These are phyloP conservation scores for Wickerhamomyces ciferrii DNA, from an alignment of 805 yeast genomes.

Conservation along the genomic window DNA sequence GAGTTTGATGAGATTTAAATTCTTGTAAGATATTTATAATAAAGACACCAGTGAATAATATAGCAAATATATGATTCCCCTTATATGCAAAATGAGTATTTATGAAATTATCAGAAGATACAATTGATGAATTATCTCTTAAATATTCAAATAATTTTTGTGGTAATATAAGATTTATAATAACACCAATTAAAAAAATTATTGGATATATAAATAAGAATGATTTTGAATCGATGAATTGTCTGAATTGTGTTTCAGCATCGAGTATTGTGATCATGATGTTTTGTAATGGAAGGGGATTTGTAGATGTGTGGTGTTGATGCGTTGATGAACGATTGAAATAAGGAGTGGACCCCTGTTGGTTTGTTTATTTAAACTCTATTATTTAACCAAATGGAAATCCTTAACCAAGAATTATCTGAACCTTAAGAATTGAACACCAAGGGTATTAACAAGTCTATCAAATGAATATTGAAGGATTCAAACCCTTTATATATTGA, in stretches of 20 bases:
- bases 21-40: conserved; percentile 1
- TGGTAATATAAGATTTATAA: background rate
- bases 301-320: background rate
- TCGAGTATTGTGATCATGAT: background rate
- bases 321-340: background rate
- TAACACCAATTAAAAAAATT: conserved; percentile 2
- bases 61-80: conserved; percentile 25
- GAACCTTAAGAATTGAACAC: too few relatives aligned
- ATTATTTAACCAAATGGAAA: too few relatives aligned
- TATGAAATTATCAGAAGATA: conserved; percentile 22
- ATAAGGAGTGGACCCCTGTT: too few relatives aligned
- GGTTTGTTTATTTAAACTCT: too few relatives aligned
- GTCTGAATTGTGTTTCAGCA: background rate
- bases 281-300: background rate
- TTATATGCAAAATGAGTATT: conserved; percentile 30
- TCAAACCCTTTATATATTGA: too few relatives aligned
- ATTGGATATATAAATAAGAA: conserved; percentile 3
- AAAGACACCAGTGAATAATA: conserved; percentile 16
- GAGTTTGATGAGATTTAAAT: background rate
- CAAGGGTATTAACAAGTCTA: too few relatives aligned
- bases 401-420: too few relatives aligned
- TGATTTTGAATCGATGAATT: background rate
- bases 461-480: too few relatives aligned
- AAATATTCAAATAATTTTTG: background rate
- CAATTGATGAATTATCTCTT: background rate